Percentiles rank a stretch among this genome's conserved stretches.
Evolutionary conservation across 805 yeast species (phyloP).

Genomic region (Millerozyma acaciae): DNA sequence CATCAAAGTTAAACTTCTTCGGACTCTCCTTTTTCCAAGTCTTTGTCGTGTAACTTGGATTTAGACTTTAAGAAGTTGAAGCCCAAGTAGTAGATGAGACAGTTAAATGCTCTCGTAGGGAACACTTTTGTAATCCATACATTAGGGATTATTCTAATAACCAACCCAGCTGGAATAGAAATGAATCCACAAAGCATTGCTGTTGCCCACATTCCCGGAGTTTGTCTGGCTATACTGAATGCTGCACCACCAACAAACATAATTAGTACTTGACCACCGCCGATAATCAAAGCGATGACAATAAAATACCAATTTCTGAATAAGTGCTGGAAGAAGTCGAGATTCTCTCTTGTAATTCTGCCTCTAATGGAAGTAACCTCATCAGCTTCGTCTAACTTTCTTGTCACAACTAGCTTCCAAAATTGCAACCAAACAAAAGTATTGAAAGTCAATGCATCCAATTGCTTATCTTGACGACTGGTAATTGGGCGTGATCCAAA

Average conservation of each 20-base stretch:
- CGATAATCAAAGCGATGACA: conserved; percentile 67
- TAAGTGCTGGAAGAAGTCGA: conserved; percentile 80
- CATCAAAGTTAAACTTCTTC: not conserved
- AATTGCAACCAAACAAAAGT: conserved; percentile 98
- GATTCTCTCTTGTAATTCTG: conserved; percentile 58
- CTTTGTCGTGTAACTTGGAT: conserved; percentile 13
- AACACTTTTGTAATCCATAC: conserved; percentile 59
- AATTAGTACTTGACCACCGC: conserved; percentile 78
- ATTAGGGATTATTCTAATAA: conserved; percentile 83
- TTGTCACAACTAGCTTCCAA: conserved; percentile 85
- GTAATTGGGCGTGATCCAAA: conserved; percentile 30
- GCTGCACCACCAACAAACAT: conserved; percentile 99
- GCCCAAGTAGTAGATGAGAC: conserved; percentile 33
- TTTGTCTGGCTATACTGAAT: conserved; percentile 74
- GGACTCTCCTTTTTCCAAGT: conserved; percentile 4
- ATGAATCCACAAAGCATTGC: conserved; percentile 77
- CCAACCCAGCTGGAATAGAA: conserved; percentile 74
- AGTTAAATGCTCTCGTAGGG: conserved; percentile 55
- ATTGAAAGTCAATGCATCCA: conserved; percentile 87
- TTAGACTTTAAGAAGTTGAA: conserved; percentile 31
- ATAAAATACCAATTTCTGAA: conserved; percentile 81
- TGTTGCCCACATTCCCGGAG: conserved; percentile 85
- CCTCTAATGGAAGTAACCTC: conserved; percentile 54
- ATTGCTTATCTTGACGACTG: conserved; percentile 50
- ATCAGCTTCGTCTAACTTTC: conserved; percentile 87